Evolutionary conservation across 257 asterid genomes (phyloP).

Genomic region (Nicotiana obtusifolia): DNA sequence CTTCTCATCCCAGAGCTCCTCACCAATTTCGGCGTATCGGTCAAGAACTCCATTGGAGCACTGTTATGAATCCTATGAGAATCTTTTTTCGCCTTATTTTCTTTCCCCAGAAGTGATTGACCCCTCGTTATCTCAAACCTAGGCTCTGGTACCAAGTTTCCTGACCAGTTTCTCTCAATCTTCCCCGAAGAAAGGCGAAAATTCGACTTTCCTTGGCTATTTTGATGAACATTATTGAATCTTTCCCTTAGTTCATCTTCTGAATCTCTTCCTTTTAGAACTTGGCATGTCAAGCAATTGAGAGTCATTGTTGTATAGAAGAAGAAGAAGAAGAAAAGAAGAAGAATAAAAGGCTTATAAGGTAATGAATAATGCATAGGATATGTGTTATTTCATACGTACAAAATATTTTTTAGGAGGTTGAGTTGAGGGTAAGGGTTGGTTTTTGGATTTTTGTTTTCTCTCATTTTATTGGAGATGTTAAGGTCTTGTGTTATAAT

Average conservation of each 20-base stretch:
- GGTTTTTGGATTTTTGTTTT: background rate
- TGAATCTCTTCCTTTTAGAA: constrained; percentile 16
- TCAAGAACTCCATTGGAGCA: constrained; percentile 15
- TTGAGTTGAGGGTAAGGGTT: background rate
- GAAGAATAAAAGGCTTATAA: background rate
- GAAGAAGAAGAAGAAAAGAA: background rate
- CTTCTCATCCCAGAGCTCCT: constrained; percentile 50
- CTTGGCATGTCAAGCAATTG: constrained; percentile 18
- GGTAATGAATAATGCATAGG: background rate
- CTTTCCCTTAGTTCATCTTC: constrained; percentile 3
- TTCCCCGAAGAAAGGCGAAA: background rate
- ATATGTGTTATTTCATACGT: background rate
- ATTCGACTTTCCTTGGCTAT: background rate
- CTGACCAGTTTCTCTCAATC: constrained; percentile 30
- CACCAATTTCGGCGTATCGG: constrained; percentile 27
- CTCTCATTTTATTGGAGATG: background rate
- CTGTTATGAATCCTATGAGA: constrained; percentile 13
- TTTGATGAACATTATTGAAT: background rate
- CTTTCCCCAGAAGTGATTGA: background rate
- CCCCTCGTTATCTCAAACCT: background rate
- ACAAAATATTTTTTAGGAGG: background rate
- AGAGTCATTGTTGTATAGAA: constrained; percentile 15
- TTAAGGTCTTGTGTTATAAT: background rate
- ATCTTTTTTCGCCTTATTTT: background rate
- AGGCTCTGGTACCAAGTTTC: constrained; percentile 16